These are phyloP conservation scores for Phoma herbarum DNA, from an alignment of 2,329 filamentous ascomycete genomes.

Conservation along the genomic window DNA sequence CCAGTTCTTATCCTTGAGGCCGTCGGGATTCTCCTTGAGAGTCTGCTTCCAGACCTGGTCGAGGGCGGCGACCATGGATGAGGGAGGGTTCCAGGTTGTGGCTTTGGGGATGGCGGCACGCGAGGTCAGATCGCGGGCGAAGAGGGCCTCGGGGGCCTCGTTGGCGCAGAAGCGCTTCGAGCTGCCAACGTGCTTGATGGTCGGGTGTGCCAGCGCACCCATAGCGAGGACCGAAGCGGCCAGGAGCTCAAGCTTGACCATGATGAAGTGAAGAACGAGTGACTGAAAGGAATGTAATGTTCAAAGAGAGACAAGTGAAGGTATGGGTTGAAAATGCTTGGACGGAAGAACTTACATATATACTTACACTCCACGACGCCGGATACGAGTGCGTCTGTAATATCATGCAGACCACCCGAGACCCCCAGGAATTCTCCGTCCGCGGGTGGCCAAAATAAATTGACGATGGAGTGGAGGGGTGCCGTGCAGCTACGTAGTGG, in stretches of 20 bases:
- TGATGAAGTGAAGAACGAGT: constrained; percentile 18
- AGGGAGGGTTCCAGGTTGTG: neutral
- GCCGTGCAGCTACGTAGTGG: neutral
- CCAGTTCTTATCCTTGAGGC: constrained; percentile 42
- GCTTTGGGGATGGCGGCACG: constrained; percentile 24
- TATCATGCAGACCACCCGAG: neutral
- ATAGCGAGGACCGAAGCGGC: constrained; percentile 25
- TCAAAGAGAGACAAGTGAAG: constrained; percentile 1
- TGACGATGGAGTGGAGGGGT: neutral
- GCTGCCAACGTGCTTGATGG: constrained; percentile 36
- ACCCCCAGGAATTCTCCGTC: too few relatives aligned
- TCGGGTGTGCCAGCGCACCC: constrained; percentile 36
- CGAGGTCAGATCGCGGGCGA: constrained; percentile 26
- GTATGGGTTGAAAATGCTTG: neutral
- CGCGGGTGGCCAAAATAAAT: neutral
- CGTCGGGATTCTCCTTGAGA: constrained; percentile 34
- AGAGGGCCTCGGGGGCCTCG: constrained; percentile 24
- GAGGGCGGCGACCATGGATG: constrained; percentile 32
- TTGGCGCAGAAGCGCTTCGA: constrained; percentile 30
- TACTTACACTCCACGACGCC: neutral
- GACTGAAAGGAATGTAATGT: constrained; percentile 15
- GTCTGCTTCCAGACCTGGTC: constrained; percentile 39
- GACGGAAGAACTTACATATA: neutral
- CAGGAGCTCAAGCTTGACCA: constrained; percentile 32
- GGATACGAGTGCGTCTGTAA: neutral